Percentiles rank a stretch among this genome's conserved stretches.
Conservation (phyloP, 2,329 filamentous ascomycete species). For the Aureobasidium sp. region DNA sequence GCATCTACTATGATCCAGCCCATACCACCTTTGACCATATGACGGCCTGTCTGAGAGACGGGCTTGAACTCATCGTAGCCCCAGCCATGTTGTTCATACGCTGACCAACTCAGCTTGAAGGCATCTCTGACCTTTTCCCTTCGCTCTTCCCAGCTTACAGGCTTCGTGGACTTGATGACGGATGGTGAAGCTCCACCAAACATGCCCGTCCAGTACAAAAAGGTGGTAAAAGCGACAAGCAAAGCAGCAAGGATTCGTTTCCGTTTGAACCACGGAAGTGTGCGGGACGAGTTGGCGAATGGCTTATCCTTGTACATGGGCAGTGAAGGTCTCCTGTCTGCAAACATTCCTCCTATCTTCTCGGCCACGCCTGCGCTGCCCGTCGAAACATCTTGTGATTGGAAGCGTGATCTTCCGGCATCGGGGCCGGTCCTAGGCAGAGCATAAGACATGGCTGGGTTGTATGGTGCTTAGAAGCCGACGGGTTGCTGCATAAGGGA, state of each 20-base stretch:
- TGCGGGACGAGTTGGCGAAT: constrained; percentile 55
- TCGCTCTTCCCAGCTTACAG: constrained; percentile 64
- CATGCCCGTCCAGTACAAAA: constrained; percentile 65
- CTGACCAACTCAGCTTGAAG: constrained; percentile 86
- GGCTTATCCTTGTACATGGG: constrained; percentile 99
- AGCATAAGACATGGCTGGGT: constrained; percentile 11
- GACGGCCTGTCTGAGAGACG: constrained; percentile 65
- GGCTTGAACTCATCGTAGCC: constrained; percentile 87
- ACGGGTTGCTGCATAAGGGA: constrained; percentile 11
- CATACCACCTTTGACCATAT: constrained; percentile 83
- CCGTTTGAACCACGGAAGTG: constrained; percentile 54
- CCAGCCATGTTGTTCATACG: constrained; percentile 90
- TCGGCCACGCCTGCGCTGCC: constrained; percentile 19
- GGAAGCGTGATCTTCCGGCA: constrained; percentile 12
- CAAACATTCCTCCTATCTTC: constrained; percentile 59
- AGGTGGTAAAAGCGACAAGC: constrained; percentile 48
- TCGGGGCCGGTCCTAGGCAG: constrained; percentile 1
- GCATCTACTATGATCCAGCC: constrained; percentile 98
- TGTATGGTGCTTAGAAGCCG: neutral
- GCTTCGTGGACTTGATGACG: neutral
- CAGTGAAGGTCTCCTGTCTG: constrained; percentile 50
- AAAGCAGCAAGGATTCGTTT: constrained; percentile 53
- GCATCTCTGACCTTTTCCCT: constrained; percentile 79
- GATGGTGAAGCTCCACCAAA: constrained; percentile 34
- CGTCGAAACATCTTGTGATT: constrained; percentile 9